Conservation (phyloP, 78 protist genomes). For the Tieghemostelium lacteum region DNA sequence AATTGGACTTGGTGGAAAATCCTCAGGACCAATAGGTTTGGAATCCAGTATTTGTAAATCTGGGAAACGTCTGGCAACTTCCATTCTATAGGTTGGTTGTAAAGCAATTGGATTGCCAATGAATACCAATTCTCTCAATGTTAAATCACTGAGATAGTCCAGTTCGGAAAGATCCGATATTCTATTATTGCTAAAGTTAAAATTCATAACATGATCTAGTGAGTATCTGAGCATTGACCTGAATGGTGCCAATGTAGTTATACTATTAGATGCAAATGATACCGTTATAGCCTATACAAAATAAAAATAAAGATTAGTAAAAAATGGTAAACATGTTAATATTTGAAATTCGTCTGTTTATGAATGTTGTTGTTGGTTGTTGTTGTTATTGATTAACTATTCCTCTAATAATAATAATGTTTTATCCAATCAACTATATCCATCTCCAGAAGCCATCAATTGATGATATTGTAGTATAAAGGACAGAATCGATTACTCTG, state of each 20-base stretch:
- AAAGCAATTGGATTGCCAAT: slow-evolving; percentile 39
- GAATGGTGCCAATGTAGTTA: slow-evolving; percentile 37
- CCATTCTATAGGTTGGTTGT: slow-evolving; percentile 67
- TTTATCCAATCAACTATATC: no score
- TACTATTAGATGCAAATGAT: slow-evolving; percentile 55
- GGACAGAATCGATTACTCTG: no score
- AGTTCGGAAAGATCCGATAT: slow-evolving; percentile 12
- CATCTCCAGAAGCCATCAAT: no score
- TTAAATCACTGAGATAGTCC: slow-evolving; percentile 29
- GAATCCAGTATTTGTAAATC: slow-evolving; percentile 43
- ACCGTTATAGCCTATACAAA: slow-evolving; percentile 41
- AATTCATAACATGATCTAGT: slow-evolving; percentile 50
- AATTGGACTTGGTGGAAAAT: slow-evolving; percentile 64
- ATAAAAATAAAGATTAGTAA: not conserved
- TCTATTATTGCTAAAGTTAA: slow-evolving; percentile 42
- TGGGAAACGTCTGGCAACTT: slow-evolving; percentile 66
- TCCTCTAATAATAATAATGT: no score
- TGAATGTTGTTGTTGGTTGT: no score
- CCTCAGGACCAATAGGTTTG: slow-evolving; percentile 27
- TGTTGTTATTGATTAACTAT: no score
- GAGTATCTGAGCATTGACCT: slow-evolving; percentile 8
- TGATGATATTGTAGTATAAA: no score
- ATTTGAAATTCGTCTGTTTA: not conserved
- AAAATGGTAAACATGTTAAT: not conserved
- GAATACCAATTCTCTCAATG: slow-evolving; percentile 46